These are phyloP conservation scores for Termitomyces sp. DNA, from an alignment of 1,284 basidiomycete genomes.

Conservation along the genomic window DNA sequence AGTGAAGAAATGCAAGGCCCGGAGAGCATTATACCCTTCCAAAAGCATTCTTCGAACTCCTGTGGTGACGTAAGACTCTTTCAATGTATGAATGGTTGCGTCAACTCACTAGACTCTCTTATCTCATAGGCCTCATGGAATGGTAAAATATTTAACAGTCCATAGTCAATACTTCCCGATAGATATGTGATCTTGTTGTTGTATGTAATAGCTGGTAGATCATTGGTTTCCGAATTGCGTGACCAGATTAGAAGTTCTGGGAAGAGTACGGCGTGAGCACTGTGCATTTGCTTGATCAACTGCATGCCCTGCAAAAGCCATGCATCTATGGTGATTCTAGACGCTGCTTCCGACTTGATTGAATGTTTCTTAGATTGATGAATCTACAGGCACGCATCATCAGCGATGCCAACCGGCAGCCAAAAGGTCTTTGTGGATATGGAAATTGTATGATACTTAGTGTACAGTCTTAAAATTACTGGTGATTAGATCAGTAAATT, in stretches of 20 bases:
- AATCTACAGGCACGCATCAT: background rate
- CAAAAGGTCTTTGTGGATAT: background rate
- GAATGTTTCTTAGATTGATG: background rate
- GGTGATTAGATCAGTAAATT: background rate
- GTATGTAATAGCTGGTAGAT: background rate
- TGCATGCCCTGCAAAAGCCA: background rate
- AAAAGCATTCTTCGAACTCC: background rate
- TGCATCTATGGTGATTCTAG: background rate
- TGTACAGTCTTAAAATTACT: background rate
- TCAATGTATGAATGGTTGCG: background rate
- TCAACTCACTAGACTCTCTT: background rate
- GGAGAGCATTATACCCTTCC: background rate
- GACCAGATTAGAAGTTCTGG: background rate
- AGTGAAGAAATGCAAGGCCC: background rate
- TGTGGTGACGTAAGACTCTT: background rate
- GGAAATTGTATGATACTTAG: background rate
- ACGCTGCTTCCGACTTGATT: conserved; percentile 1
- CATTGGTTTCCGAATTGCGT: background rate
- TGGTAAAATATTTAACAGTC: background rate
- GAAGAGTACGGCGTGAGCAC: background rate
- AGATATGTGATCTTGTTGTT: background rate
- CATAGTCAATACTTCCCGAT: background rate
- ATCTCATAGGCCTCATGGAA: background rate
- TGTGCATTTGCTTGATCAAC: background rate
- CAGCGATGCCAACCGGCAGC: background rate